phyloP scores from a whole-genome alignment of 2,329 filamentous ascomycete genomes.

The Stemphylium vesicarium region DNA sequence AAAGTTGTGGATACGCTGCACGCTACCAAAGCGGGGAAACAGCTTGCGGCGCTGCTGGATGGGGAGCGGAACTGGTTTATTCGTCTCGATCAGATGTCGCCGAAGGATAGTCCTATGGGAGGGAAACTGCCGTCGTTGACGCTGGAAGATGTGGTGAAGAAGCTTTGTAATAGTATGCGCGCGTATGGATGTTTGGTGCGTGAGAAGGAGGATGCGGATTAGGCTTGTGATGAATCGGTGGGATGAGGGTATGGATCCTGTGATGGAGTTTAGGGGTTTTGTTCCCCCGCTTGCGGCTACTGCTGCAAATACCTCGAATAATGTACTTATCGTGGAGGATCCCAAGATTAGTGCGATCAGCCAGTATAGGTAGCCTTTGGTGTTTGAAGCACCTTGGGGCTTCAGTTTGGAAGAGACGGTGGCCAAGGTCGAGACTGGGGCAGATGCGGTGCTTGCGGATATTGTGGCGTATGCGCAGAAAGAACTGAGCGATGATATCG shows the following conservation, averaged over 20 bases:
- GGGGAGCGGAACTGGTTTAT: conserved; percentile 44
- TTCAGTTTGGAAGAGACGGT: background rate
- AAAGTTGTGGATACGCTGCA: conserved; percentile 8
- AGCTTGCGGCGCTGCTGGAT: conserved; percentile 7
- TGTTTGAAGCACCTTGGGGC: conserved; percentile 6
- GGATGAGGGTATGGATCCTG: conserved; percentile 48
- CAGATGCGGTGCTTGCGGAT: background rate
- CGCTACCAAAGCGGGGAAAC: conserved; percentile 3
- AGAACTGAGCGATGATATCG: conserved; percentile 8
- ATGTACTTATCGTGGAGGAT: background rate
- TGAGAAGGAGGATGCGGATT: conserved; percentile 28
- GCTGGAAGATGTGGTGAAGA: conserved; percentile 3
- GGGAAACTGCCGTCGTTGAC: conserved; percentile 2
- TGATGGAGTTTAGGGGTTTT: conserved; percentile 54
- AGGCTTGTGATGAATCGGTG: conserved; percentile 53
- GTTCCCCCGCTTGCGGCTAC: conserved; percentile 46
- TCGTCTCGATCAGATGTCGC: conserved; percentile 52
- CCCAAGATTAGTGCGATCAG: conserved; percentile 15
- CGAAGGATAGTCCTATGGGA: conserved; percentile 47
- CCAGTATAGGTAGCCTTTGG: conserved; percentile 19
- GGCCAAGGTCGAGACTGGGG: background rate
- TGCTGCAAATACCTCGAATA: background rate
- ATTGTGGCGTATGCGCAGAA: conserved; percentile 3
- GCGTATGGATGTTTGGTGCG: conserved; percentile 44
- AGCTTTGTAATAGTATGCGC: conserved; percentile 51